Conservation (phyloP, 441 rosid species). For the Populus hybrid region DNA sequence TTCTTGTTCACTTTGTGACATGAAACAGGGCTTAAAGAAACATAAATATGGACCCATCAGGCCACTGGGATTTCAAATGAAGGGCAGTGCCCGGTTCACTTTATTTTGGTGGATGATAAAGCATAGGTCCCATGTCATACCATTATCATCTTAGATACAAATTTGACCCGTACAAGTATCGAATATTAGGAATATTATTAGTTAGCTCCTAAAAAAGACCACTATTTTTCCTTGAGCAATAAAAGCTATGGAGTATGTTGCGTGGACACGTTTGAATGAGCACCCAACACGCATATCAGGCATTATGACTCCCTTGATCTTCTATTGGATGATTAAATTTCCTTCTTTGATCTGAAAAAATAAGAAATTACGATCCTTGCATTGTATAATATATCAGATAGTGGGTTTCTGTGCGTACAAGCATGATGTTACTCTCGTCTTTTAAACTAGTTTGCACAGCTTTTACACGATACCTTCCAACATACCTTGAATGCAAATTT, state of each 20-base stretch:
- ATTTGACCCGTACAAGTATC: too few species aligned
- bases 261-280: not conserved
- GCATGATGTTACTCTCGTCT: not conserved
- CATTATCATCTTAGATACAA: too few species aligned
- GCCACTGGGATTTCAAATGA: too few species aligned
- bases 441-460: not conserved
- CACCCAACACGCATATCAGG: conserved; percentile 6
- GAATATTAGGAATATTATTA: too few species aligned
- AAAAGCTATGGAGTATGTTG: not conserved
- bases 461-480: not conserved
- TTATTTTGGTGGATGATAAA: too few species aligned
- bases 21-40: too few species aligned
- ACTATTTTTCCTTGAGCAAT: not conserved
- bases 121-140: too few species aligned
- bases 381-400: not conserved
- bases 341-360: not conserved
- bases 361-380: not conserved
- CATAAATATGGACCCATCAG: too few species aligned
- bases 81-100: too few species aligned
- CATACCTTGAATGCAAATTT: not conserved
- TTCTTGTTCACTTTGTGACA: too few species aligned
- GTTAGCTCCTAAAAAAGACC: not conserved
- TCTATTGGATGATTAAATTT: not conserved
- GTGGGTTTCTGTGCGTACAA: not conserved
- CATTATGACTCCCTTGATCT: conserved; percentile 5